Percentiles rank a stretch among this genome's conserved stretches.
phyloP scores from a whole-genome alignment of 1,139 yeast genomes.

The Protomyces gravidus region DNA sequence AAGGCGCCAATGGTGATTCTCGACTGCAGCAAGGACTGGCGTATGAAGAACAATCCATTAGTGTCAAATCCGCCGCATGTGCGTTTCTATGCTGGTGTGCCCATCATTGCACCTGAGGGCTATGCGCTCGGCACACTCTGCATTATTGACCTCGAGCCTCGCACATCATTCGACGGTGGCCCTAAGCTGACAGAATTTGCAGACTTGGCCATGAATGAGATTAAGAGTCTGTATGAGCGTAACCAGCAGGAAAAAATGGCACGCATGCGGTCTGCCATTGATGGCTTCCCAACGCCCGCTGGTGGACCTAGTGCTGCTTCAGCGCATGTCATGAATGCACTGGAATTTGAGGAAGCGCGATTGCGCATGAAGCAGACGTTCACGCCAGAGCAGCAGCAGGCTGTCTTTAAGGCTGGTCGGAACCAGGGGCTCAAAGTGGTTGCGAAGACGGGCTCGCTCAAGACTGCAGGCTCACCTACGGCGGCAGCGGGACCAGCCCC shows the following conservation, averaged over 20 bases:
- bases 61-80: slow-evolving; percentile 32
- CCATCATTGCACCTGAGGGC: slow-evolving; percentile 32
- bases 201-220: slow-evolving; percentile 29
- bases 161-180: slow-evolving; percentile 28
- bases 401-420: slow-evolving; percentile 25
- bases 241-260: slow-evolving; percentile 22
- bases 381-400: slow-evolving; percentile 29
- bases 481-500: not conserved
- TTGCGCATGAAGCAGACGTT: slow-evolving; percentile 15
- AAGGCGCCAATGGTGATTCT: slow-evolving; percentile 32
- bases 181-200: slow-evolving; percentile 31
- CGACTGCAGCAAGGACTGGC: slow-evolving; percentile 34
- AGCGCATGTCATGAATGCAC: slow-evolving; percentile 15
- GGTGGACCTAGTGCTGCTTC: not conserved
- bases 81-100: slow-evolving; percentile 35
- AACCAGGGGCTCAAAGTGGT: slow-evolving; percentile 27
- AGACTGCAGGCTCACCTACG: not conserved
- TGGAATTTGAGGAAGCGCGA: slow-evolving; percentile 21
- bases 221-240: slow-evolving; percentile 20
- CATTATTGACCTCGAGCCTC: slow-evolving; percentile 31
- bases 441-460: slow-evolving; percentile 17
- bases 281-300: slow-evolving; percentile 13
- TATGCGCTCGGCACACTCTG: slow-evolving; percentile 34
- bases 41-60: slow-evolving; percentile 33
- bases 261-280: slow-evolving; percentile 17